Base-by-base conservation (phyloP, 2,329 filamentous ascomycete species). In the Calonectria honghensis region DNA sequence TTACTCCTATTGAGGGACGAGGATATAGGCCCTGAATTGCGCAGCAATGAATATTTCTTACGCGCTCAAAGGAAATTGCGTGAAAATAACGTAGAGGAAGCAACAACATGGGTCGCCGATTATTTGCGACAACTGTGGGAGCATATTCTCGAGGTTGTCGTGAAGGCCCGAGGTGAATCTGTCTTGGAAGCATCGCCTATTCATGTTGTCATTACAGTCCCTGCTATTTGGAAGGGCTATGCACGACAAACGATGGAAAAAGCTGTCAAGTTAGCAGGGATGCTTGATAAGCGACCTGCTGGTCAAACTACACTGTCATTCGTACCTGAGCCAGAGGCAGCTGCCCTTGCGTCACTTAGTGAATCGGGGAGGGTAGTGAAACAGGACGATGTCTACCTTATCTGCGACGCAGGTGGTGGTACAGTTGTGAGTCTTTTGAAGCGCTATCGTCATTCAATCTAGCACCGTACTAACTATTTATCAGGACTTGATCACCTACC, bases 381-480 rank as follows among this genome's bases (percentile, higher is more conserved):
- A 27, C 14, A 39, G 20, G 70, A 61, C 2, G 73, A 73, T 6
- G 73, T 75, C 4, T 75, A 73, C 20, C 20, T 75, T 6, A 64
- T 75, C 4, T 75, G 73, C 14, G 73, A 75, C 39, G 73, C 66
- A 4, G 73, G 73, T 31, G 73, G 73, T 16, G 70, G 73, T 11
- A 75, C 73, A 41, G 73, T 73, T 2, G 70, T 70, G 52, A 39
- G 24, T 41, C 3, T 59, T 31, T 20, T 18, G 16, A 13, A 10
- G 4, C 24, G 13, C 9, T 27, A 1, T 27, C 9, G 14, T 24
- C 2, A 16, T 3, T 2, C 4, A 4, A 20, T 13, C 13, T 7
- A 24, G 9, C 4, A 51, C 18, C 6, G 2, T 3, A 13, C 57
- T 65, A n/a, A 69, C 7, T 5, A 20, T 11, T 16, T 24, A 29